Conservation (phyloP, 169 alveolate species). For the Cryptosporidium baileyi region DNA sequence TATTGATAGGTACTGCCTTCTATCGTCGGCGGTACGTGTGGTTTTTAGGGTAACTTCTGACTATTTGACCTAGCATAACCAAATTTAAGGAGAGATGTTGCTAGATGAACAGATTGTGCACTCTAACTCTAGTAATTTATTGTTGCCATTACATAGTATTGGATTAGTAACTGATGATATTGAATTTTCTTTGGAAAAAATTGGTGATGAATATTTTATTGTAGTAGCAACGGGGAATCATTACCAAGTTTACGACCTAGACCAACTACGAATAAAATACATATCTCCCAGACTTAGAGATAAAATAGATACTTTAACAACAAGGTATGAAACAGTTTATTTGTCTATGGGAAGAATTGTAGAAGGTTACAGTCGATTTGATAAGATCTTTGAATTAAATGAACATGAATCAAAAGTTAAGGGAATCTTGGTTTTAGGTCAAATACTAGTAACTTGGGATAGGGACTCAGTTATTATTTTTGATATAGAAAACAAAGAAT, state of each 20-base stretch:
- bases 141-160: conserved; percentile 47
- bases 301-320: neutral
- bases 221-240: conserved; percentile 38
- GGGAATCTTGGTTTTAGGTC: conserved; percentile 57
- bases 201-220: conserved; percentile 56
- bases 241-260: conserved; percentile 57
- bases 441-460: conserved; percentile 46
- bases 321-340: conserved; percentile 36
- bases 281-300: conserved; percentile 18
- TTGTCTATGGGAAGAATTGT: conserved; percentile 40
- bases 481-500: neutral
- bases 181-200: conserved; percentile 43
- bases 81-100: too few relatives aligned
- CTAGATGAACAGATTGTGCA: neutral
- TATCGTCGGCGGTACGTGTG: neutral
- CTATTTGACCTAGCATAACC: neutral
- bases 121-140: conserved; percentile 41
- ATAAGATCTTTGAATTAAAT: conserved; percentile 27
- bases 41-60: conserved; percentile 8
- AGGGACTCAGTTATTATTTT: neutral
- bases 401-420: conserved; percentile 3
- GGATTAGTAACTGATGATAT: conserved; percentile 53
- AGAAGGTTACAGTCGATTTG: conserved; percentile 34
- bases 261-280: conserved; percentile 48
- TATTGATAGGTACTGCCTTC: neutral